These are phyloP conservation scores for Lasiosphaeris hirsuta DNA, from an alignment of 495 filamentous ascomycete genomes.

Conservation along the genomic window DNA sequence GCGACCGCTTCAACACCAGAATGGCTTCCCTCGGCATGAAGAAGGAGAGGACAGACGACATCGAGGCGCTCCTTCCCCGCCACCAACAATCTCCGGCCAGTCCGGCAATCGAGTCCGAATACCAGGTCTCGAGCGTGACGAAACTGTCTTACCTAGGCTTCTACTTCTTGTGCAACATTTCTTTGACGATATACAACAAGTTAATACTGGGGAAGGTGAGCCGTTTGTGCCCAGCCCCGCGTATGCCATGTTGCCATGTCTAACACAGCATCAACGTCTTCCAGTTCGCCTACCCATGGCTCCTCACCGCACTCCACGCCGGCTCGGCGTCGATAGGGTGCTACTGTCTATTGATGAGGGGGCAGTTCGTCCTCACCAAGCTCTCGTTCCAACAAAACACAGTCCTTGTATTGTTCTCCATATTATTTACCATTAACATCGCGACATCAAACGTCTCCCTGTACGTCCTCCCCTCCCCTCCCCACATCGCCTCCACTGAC, in stretches of 20 bases:
- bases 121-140: conserved; percentile 28
- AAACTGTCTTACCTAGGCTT: conserved; percentile 44
- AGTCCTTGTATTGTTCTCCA: conserved; percentile 49
- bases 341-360: conserved; percentile 41
- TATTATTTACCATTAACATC: conserved; percentile 58
- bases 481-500: neutral
- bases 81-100: neutral
- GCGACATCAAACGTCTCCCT: conserved; percentile 56
- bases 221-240: neutral
- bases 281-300: conserved; percentile 55
- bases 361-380: conserved; percentile 45
- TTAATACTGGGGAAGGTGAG: conserved; percentile 49
- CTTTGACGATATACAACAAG: conserved; percentile 55
- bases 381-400: conserved; percentile 45
- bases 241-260: neutral
- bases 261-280: neutral
- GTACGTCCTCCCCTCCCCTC: conserved; percentile 20
- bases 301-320: conserved; percentile 54
- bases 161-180: conserved; percentile 53
- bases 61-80: conserved; percentile 20
- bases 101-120: conserved; percentile 20
- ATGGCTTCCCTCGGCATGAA: conserved; percentile 3
- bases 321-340: conserved; percentile 50
- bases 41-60: conserved; percentile 19
- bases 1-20: neutral